Evolutionary conservation across 805 yeast species (phyloP).

Genomic region (Saccharomyces kudriavzevii): DNA sequence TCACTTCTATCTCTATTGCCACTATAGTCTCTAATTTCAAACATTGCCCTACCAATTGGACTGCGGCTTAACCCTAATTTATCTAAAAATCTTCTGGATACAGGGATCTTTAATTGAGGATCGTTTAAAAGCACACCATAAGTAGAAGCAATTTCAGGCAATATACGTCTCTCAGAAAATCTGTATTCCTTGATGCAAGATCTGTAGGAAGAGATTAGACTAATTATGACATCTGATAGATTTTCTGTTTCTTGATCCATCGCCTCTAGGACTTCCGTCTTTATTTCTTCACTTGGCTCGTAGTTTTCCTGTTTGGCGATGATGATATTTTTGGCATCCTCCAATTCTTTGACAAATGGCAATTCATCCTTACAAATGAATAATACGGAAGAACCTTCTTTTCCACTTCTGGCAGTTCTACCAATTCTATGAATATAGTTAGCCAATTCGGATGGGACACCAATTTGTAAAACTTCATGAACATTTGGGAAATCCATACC

Average conservation of each 20-base stretch:
- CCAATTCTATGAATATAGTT: slow-evolving; percentile 90
- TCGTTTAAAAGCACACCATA: slow-evolving; percentile 21
- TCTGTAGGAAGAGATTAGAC: slow-evolving; percentile 33
- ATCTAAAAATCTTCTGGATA: slow-evolving; percentile 14
- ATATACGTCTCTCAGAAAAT: slow-evolving; percentile 19
- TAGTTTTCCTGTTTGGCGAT: slow-evolving; percentile 40
- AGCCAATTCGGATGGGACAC: slow-evolving; percentile 65
- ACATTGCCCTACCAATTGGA: slow-evolving; percentile 17
- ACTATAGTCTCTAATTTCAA: slow-evolving; percentile 11
- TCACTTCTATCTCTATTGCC: slow-evolving; percentile 1
- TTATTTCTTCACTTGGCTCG: slow-evolving; percentile 30
- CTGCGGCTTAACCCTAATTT: slow-evolving; percentile 20
- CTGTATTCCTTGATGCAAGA: slow-evolving; percentile 29
- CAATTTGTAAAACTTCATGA: slow-evolving; percentile 74
- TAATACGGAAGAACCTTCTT: slow-evolving; percentile 60
- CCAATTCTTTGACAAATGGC: slow-evolving; percentile 45
- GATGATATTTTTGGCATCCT: slow-evolving; percentile 43
- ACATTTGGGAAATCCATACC: slow-evolving; percentile 94
- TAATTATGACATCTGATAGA: slow-evolving; percentile 27
- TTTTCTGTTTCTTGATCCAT: slow-evolving; percentile 20
- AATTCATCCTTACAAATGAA: slow-evolving; percentile 50
- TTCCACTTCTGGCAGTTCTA: slow-evolving; percentile 91
- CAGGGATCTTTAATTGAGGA: slow-evolving; percentile 16
- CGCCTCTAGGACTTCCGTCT: slow-evolving; percentile 21
- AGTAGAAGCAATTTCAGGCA: slow-evolving; percentile 18